Evolutionary conservation across 1,284 basidiomycete genomes (phyloP), one percentile per base, ranked within the genome.

Genomic region (Rhodotorula mucilaginosa): DNA sequence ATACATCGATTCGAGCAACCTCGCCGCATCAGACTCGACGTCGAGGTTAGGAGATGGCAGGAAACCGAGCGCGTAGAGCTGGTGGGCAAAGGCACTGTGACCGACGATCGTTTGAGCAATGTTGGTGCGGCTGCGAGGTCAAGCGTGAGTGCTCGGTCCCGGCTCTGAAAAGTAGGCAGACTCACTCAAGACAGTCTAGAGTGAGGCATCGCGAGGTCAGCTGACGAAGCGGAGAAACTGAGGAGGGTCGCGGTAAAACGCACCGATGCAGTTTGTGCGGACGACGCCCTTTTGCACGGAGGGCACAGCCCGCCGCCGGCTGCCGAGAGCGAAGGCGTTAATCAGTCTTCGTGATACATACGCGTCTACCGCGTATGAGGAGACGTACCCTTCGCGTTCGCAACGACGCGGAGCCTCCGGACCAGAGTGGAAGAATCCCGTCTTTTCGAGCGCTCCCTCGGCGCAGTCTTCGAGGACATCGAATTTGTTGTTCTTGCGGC

Each of bases 1-100:
- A 81, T 97, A 99, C 95, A 99, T 98, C 82, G 98, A 94, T 0
- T 95, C 99, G 76, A 99, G 81, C 88, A 99, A 95, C 80, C 97
- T 93, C 61, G 97, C 91, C 0, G 93, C 94, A 80, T 97, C 96
- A 16, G 91, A 95, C 77, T 97, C 94, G 80, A 97, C 97, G 0
- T 89, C 88, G 34, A 99, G 84, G 76, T 91, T 88, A 0, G 96
- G 93, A 69, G 84, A 89, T 26, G 89, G 87, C 34, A 93, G 89
- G 26, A 95, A 86, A 4, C 97, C 97, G 1, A 99, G 87, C 0
- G 94, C 95, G 80, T 97, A 94, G 13, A 99, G 85, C 80, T 99
- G 97, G 81, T 98, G 94, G 0, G 93, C 95, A 19, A 99, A 84
- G 0, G 92, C 96, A 19, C 92, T 89, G 80, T 98, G 98, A 5